Evolutionary conservation across 352 stramenopile genomes (phyloP).

Genomic region (Phytophthora gonapodyides): DNA sequence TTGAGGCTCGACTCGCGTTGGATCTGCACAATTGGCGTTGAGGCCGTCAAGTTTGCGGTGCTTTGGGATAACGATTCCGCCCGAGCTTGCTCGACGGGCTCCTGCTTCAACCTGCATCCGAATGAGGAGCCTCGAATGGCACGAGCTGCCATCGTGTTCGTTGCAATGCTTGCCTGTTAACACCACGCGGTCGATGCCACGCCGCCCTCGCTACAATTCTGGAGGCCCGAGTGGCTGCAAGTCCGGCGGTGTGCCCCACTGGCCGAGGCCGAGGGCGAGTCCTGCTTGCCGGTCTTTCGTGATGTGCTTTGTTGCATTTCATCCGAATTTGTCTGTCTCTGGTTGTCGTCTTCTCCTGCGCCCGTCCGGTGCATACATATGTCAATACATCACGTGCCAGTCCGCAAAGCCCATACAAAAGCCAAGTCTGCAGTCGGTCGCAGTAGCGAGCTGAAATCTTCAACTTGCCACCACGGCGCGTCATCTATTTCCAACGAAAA

Average conservation of each 20-base stretch:
- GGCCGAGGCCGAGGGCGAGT: neutral
- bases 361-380: conserved; percentile 5
- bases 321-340: conserved; percentile 16
- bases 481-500: too few relatives aligned
- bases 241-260: conserved; percentile 12
- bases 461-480: neutral
- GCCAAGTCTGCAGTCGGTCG: too few relatives aligned
- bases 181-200: neutral
- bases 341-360: neutral
- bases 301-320: conserved; percentile 31
- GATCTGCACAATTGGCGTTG: conserved; percentile 20
- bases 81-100: conserved; percentile 5
- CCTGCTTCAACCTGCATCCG: conserved; percentile 7
- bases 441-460: neutral
- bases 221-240: neutral
- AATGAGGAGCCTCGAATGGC: neutral
- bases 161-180: neutral
- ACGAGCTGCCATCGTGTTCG: neutral
- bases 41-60: conserved; percentile 9
- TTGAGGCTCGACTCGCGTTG: conserved; percentile 2
- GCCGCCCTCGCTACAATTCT: too few relatives aligned
- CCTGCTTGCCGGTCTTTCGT: neutral
- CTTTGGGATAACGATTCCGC: neutral
- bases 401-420: too few relatives aligned
- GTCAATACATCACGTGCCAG: too few relatives aligned